These are phyloP conservation scores for Penicillium tannophilum DNA, from an alignment of 495 filamentous ascomycete species.

Conservation along the genomic window DNA sequence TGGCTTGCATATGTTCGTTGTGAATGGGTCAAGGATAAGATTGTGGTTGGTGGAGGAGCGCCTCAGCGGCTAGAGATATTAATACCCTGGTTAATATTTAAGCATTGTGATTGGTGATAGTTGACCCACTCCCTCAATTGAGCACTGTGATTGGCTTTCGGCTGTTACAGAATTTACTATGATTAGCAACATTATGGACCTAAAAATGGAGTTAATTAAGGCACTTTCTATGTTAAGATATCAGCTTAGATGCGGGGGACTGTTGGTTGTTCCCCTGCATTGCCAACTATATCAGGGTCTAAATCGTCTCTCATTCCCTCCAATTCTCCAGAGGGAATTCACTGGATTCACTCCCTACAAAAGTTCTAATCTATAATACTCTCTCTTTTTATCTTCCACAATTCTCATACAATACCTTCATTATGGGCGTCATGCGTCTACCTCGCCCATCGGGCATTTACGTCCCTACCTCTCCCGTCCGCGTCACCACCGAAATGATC, in stretches of 20 bases:
- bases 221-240: slow-evolving; percentile 18
- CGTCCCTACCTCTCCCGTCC: slow-evolving; percentile 39
- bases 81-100: slow-evolving; percentile 6
- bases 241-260: slow-evolving; percentile 21
- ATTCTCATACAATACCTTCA: slow-evolving; percentile 10
- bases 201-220: slow-evolving; percentile 21
- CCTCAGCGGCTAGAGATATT: slow-evolving; percentile 41
- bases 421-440: slow-evolving; percentile 48
- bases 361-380: neutral
- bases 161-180: slow-evolving; percentile 19
- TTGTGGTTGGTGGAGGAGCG: slow-evolving; percentile 26
- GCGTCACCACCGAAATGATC: slow-evolving; percentile 47
- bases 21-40: slow-evolving; percentile 6
- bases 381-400: neutral
- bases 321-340: neutral
- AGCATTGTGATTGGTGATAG: neutral
- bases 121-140: neutral
- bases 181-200: slow-evolving; percentile 28
- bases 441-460: slow-evolving; percentile 46
- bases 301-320: neutral
- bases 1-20: slow-evolving; percentile 26
- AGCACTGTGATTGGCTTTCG: slow-evolving; percentile 16
- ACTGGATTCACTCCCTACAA: neutral
- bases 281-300: slow-evolving; percentile 22
- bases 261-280: slow-evolving; percentile 9